Evolutionary conservation across 2,329 filamentous ascomycete species (phyloP).

Genomic region (Canariomyces notabilis): DNA sequence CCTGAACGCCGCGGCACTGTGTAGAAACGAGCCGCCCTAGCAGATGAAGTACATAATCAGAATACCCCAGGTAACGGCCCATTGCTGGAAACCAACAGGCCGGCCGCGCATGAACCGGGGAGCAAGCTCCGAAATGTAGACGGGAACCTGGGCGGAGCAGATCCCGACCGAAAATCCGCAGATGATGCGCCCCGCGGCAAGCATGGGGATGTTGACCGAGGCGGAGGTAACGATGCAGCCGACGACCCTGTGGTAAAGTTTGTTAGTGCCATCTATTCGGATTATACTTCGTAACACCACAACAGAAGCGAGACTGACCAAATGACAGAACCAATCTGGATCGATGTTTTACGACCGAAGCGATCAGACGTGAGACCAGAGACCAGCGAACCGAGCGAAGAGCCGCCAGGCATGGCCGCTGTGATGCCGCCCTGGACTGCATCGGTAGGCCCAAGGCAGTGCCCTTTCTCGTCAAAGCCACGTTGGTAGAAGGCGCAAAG

Average conservation of each 20-base stretch:
- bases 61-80: constrained; percentile 44
- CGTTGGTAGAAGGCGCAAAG: constrained; percentile 39
- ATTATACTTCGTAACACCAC: background rate
- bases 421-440: constrained; percentile 59
- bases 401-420: constrained; percentile 66
- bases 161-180: constrained; percentile 69
- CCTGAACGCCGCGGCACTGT: constrained; percentile 43
- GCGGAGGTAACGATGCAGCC: constrained; percentile 44
- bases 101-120: constrained; percentile 42
- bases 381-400: constrained; percentile 58
- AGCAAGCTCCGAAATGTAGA: constrained; percentile 63
- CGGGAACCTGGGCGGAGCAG: constrained; percentile 65
- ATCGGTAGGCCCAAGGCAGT: constrained; percentile 47
- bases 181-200: constrained; percentile 64
- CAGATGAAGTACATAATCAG: constrained; percentile 45
- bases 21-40: constrained; percentile 42
- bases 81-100: constrained; percentile 42
- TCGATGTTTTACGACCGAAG: constrained; percentile 43
- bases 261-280: too few relatives aligned
- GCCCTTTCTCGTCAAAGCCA: constrained; percentile 31
- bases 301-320: constrained; percentile 38
- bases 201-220: constrained; percentile 47
- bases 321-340: constrained; percentile 46
- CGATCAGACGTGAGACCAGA: constrained; percentile 56
- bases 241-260: constrained; percentile 35